Base-by-base conservation (phyloP, 768 basidiomycete genomes). In the Xerocomus brunneocitrinus region DNA sequence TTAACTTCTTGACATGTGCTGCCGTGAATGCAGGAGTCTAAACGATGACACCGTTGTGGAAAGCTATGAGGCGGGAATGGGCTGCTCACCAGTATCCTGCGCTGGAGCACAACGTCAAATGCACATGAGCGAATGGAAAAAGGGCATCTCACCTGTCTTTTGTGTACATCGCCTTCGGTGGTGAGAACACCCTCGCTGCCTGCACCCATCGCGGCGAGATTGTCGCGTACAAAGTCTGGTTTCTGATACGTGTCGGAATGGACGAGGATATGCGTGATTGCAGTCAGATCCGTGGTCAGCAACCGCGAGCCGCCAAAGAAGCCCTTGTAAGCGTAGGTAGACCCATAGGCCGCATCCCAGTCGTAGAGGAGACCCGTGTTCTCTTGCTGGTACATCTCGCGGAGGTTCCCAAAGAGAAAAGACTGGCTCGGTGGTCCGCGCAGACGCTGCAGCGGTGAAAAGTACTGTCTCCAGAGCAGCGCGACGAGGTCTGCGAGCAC, bases 211-310 rank as follows among this genome's bases (percentile, higher is more conserved):
- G 71, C 71, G 0, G 79, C 77, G 22, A 82, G 71, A 52, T 66
- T 74, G 39, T 81, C 79, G 13, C 75, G 66, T 14, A 83, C 72
- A 55, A 81, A 81, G 53, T 80, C 76, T 3, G 84, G 83, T 65
- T 87, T 87, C 28, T 79, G 82, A 60, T 80, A 83, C 52, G 79
- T 72, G 55, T 84, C 80, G 0, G 80, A 73, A 48, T 77, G 74
- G 8, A 72, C 68, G 45, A 88, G 76, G 42, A 89, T 80, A 52
- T 85, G 77, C 4, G 76, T 71, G 36, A 87, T 64, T 1, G 84
- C 83, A 19, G 71, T 65, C 4, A 79, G 78, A 67, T 86, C 85
- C 45, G 77, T 78, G 7, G 81, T 83, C 67, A 83, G 72, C 53
- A 87, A 72, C 24, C 85, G 71, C 44, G 73, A 72, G 3, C 77